Evolutionary conservation across 495 filamentous ascomycete genomes (phyloP), one percentile per base, ranked within the genome.

Genomic region (Zalerion maritima): DNA sequence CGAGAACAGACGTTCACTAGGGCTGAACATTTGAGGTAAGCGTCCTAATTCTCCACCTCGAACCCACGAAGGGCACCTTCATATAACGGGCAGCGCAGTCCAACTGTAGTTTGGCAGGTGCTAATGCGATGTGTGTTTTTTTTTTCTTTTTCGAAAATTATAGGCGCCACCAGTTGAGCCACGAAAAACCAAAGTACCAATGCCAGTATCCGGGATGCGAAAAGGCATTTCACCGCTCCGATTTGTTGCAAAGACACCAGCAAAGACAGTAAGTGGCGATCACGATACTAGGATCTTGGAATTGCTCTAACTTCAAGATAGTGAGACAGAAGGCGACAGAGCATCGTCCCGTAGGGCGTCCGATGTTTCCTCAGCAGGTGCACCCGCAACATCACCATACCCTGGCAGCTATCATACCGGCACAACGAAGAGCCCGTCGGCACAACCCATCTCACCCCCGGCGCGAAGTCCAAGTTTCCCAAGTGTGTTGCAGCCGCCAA

Each of bases 81-180:
- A 14, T 21, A 21, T 29, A 5, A 34, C 24, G 19, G 21, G n/a
- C n/a, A n/a, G n/a, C 13, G 29, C 17, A 11, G 11, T 7, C 10
- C 19, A 20, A 13, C 17, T 37, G 10, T 9, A 29, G 12, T 27
- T 18, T 18, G 12, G 7, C 24, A 28, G 36, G 23, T 22, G 15
- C 32, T 12, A 28, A 45, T 47, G 28, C 49, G 33, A 21, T 31
- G 19, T 13, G 19, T 33, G 27, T 1, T 18, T 13, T 18, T 30
- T 20, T 19, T 16, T 24, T 32, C 13, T 7, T 11, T 5, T 35
- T 22, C 6, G 14, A 4, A 16, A 24, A n/a, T 15, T 43, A 19
- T 30, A 84, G 83, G 52, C 82, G 83, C 27, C 84, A 93, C 56
- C 79, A 91, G 50, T 55, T 86, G 28, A 86, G 86, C 49, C 84